A percentile compares a stretch with the other conserved stretches of the same genome.
Conservation (phyloP, 805 yeast species). For the Pichia gijzeniarum region DNA sequence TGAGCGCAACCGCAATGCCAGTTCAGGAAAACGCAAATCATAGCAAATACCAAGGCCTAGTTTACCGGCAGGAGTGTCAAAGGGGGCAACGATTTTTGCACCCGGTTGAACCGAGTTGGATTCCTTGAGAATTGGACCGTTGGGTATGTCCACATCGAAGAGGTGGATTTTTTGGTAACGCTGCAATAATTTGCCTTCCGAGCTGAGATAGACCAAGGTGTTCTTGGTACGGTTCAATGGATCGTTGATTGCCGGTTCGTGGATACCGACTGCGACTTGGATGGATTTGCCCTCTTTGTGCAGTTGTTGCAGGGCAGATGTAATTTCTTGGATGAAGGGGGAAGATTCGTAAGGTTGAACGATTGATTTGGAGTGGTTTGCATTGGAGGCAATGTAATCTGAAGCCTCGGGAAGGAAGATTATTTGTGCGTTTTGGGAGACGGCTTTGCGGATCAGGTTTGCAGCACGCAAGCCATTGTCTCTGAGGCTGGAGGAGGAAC, state of each 20-base stretch:
- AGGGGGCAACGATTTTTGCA: constrained; percentile 41
- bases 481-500: constrained; percentile 58
- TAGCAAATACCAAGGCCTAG: constrained; percentile 76
- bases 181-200: constrained; percentile 56
- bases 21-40: constrained; percentile 83
- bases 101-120: constrained; percentile 83
- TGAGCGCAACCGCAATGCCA: constrained; percentile 55
- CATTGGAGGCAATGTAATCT: constrained; percentile 73
- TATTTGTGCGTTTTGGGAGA: constrained; percentile 51
- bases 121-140: constrained; percentile 78
- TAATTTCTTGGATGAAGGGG: constrained; percentile 39
- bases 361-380: constrained; percentile 56
- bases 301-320: constrained; percentile 38
- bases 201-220: constrained; percentile 63
- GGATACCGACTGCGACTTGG: constrained; percentile 80
- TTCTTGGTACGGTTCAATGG: constrained; percentile 51
- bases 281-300: constrained; percentile 36
- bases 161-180: constrained; percentile 82
- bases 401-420: constrained; percentile 91
- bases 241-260: constrained; percentile 52
- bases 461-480: constrained; percentile 57
- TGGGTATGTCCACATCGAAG: constrained; percentile 77
- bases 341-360: constrained; percentile 41
- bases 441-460: constrained; percentile 57
- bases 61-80: constrained; percentile 53